Evolutionary conservation across 73 alveolate species (phyloP).

Genomic region (Paramecium sexaurelia): DNA sequence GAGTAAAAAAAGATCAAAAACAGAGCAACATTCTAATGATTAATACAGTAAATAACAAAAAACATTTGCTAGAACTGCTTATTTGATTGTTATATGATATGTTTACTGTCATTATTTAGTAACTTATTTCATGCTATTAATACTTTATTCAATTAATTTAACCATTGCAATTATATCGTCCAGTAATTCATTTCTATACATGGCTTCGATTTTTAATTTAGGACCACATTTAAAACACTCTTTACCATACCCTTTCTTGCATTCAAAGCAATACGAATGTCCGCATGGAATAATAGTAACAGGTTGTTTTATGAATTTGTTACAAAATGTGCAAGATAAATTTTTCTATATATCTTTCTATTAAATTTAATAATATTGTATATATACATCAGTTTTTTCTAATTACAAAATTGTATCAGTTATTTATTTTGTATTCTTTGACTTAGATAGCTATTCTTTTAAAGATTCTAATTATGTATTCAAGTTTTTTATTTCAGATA

Average conservation of each 20-base stretch:
- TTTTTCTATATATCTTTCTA: slow-evolving; percentile 65
- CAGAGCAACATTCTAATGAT: not conserved
- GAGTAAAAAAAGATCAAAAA: slow-evolving; percentile 14
- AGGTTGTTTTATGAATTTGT: slow-evolving; percentile 62
- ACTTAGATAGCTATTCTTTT: not conserved
- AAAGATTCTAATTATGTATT: not conserved
- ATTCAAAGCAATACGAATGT: slow-evolving; percentile 66
- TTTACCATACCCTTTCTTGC: slow-evolving; percentile 66
- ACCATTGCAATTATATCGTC: slow-evolving; percentile 68
- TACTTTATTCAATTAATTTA: slow-evolving; percentile 45
- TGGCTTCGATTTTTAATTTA: slow-evolving; percentile 63
- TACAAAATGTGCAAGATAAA: slow-evolving; percentile 53
- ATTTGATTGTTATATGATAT: not conserved
- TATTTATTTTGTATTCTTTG: not conserved
- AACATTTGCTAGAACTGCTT: not conserved
- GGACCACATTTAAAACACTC: slow-evolving; percentile 69
- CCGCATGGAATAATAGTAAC: slow-evolving; percentile 69
- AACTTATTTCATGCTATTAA: slow-evolving; percentile 8
- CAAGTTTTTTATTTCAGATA: not conserved
- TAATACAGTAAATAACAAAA: not conserved
- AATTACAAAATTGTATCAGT: slow-evolving; percentile 1
- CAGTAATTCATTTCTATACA: slow-evolving; percentile 67
- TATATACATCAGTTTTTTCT: slow-evolving; percentile 49
- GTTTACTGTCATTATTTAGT: not conserved
- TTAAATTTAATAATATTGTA: not conserved